Percentiles rank a stretch among this genome's conserved stretches.
These are phyloP conservation scores for Pseudopithomyces chartarum DNA, from an alignment of 2,329 filamentous ascomycete genomes.

Conservation along the genomic window DNA sequence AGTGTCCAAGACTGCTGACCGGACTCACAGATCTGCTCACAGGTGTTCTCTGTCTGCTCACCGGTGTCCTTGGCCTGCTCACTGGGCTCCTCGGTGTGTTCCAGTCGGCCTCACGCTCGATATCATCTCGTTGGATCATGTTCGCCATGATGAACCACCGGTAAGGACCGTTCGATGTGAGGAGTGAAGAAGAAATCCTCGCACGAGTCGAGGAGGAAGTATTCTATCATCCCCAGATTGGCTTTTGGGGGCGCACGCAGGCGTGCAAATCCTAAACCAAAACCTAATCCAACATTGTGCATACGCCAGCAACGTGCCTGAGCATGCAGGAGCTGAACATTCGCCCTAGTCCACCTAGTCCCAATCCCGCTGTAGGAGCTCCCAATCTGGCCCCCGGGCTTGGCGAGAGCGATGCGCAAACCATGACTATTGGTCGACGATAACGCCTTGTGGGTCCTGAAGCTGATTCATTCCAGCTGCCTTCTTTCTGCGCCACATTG, in stretches of 20 bases:
- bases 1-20: not conserved
- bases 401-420: not conserved
- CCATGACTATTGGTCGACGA: not conserved
- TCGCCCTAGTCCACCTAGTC: not conserved
- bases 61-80: not conserved
- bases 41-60: too few species aligned
- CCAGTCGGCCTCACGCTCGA: not conserved
- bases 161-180: not conserved
- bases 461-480: conserved; percentile 2
- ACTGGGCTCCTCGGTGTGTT: not conserved
- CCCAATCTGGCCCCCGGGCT: not conserved
- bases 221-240: not conserved
- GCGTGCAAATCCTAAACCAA: not conserved
- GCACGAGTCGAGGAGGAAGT: not conserved
- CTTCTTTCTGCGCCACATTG: not conserved
- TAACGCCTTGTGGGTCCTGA: not conserved
- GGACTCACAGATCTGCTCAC: not conserved
- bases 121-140: not conserved
- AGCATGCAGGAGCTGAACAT: conserved; percentile 1
- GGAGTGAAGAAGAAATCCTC: not conserved
- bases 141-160: not conserved
- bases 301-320: not conserved
- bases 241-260: not conserved
- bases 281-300: not conserved
- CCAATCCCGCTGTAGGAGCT: not conserved